These are phyloP conservation scores for Aspergillus chevalieri DNA, from an alignment of 2,329 filamentous ascomycete species.

Conservation along the genomic window DNA sequence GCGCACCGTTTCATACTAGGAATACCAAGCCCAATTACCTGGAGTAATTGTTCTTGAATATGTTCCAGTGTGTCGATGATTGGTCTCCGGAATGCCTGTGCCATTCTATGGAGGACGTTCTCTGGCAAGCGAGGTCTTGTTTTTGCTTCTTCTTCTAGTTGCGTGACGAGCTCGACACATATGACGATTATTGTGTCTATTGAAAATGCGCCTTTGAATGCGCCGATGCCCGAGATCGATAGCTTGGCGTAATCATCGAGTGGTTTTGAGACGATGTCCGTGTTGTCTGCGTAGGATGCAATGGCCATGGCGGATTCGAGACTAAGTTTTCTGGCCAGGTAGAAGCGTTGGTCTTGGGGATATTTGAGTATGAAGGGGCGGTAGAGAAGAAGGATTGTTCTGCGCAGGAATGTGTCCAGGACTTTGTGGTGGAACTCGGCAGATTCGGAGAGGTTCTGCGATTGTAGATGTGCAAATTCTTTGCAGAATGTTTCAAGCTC, in stretches of 20 bases:
- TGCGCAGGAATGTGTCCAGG: constrained; percentile 10
- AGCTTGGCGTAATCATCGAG: constrained; percentile 11
- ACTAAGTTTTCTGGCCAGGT: constrained; percentile 13
- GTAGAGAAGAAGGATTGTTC: constrained; percentile 11
- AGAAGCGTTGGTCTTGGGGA: constrained; percentile 11
- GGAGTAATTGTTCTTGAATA: constrained; percentile 14
- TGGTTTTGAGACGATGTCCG: constrained; percentile 5
- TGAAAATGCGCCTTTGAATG: constrained; percentile 16
- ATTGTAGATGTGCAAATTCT: constrained; percentile 1
- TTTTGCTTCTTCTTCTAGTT: constrained; percentile 16
- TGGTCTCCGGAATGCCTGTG: constrained; percentile 8
- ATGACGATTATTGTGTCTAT: constrained; percentile 17
- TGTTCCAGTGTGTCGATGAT: constrained; percentile 13
- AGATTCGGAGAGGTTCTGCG: background rate
- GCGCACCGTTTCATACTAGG: constrained; percentile 14
- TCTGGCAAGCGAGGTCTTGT: background rate
- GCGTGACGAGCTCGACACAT: constrained; percentile 17
- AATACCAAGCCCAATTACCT: constrained; percentile 13
- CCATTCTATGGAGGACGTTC: constrained; percentile 9
- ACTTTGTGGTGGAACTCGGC: constrained; percentile 9
- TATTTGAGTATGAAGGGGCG: constrained; percentile 13
- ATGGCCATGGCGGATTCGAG: constrained; percentile 14
- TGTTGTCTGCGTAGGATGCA: constrained; percentile 11
- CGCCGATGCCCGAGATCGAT: constrained; percentile 9
- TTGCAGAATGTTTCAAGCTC: constrained; percentile 9